phyloP scores from a whole-genome alignment of 1,284 basidiomycete genomes.

The Irpex lacteus region DNA sequence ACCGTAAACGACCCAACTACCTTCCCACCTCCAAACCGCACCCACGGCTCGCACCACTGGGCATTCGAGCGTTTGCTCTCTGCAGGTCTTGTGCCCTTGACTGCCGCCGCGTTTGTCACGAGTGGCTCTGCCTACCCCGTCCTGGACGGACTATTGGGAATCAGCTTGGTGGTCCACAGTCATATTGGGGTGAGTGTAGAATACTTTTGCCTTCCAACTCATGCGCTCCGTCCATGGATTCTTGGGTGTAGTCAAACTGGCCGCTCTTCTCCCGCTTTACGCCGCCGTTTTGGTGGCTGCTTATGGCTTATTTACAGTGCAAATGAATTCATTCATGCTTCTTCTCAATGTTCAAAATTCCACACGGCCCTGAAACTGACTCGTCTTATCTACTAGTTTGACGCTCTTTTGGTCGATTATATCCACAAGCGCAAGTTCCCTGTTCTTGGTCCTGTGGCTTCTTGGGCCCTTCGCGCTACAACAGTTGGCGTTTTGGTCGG shows the following conservation, averaged over 20 bases:
- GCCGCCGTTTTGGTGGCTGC: neutral
- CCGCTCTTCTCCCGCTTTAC: neutral
- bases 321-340: too few species aligned
- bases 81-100: slow-evolving; percentile 86
- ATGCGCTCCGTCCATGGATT: neutral
- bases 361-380: neutral
- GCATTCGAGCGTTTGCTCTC: slow-evolving; percentile 92
- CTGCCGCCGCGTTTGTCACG: slow-evolving; percentile 75
- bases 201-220: neutral
- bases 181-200: slow-evolving; percentile 79
- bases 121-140: slow-evolving; percentile 75
- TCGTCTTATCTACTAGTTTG: slow-evolving; percentile 48
- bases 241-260: neutral
- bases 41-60: slow-evolving; percentile 97
- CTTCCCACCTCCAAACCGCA: slow-evolving; percentile 79
- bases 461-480: slow-evolving; percentile 76
- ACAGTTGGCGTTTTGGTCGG: slow-evolving; percentile 89
- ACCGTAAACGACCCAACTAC: slow-evolving; percentile 94
- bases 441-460: slow-evolving; percentile 61
- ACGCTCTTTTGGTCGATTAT: slow-evolving; percentile 82
- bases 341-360: neutral
- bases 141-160: slow-evolving; percentile 85
- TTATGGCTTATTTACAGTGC: neutral
- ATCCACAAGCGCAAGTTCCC: slow-evolving; percentile 94
- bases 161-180: slow-evolving; percentile 89